Percentiles rank a stretch among this genome's conserved stretches.
These are phyloP conservation scores for Kodamaea arcana DNA, from an alignment of 1,139 yeast species.

Conservation along the genomic window DNA sequence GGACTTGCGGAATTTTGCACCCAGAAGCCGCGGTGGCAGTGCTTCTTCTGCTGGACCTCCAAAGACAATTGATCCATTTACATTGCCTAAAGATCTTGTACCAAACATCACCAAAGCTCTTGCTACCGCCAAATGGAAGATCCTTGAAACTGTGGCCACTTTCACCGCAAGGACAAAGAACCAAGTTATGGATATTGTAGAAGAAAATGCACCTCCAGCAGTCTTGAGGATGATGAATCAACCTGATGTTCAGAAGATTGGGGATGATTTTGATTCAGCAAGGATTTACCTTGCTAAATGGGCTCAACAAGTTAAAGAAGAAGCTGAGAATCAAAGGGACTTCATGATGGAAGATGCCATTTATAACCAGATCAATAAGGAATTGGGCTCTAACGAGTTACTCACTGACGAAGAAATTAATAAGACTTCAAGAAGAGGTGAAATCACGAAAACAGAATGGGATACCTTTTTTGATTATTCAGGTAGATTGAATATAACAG, in stretches of 20 bases:
- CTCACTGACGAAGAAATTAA: conserved; percentile 58
- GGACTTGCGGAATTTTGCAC: conserved; percentile 76
- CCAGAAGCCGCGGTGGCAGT: conserved; percentile 25
- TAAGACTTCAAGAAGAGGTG: conserved; percentile 61
- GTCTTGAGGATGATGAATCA: conserved; percentile 62
- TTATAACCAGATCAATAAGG: conserved; percentile 56
- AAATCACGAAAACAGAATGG: conserved; percentile 76
- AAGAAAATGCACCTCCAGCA: conserved; percentile 62
- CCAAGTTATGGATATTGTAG: conserved; percentile 56
- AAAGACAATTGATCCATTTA: conserved; percentile 14
- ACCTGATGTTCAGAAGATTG: conserved; percentile 76
- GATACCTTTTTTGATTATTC: conserved; percentile 70
- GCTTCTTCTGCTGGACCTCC: conserved; percentile 4
- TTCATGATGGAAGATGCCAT: conserved; percentile 61
- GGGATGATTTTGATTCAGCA: conserved; percentile 91
- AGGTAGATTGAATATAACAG: conserved; percentile 72
- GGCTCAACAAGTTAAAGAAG: conserved; percentile 94
- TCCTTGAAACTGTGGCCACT: conserved; percentile 80
- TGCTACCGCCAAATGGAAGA: conserved; percentile 77
- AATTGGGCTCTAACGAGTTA: conserved; percentile 62
- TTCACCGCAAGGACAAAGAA: conserved; percentile 67
- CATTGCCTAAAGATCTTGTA: conserved; percentile 36
- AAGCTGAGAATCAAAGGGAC: conserved; percentile 70
- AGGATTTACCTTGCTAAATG: conserved; percentile 90
- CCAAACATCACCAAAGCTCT: conserved; percentile 47